A percentile compares a stretch with the other conserved stretches of the same genome.
Conservation (phyloP, 129 eudicot species). For the Ambrosia artemisiifolia region DNA sequence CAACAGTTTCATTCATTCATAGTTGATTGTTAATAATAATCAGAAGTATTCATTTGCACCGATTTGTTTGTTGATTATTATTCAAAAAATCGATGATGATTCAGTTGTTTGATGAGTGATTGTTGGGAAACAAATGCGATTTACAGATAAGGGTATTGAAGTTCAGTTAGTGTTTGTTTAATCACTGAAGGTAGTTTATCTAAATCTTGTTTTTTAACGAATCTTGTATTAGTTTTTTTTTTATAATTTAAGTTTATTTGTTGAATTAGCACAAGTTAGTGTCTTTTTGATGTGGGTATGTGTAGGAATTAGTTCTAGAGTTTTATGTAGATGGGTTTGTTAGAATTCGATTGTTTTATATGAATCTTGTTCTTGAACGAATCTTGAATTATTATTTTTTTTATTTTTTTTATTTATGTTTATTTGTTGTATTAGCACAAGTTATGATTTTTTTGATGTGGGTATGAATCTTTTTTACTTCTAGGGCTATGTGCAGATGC, state of each 20-base stretch:
- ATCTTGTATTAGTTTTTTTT: not conserved
- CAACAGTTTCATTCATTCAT: not conserved
- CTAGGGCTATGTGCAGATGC: slow-evolving; percentile 5
- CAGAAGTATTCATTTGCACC: not conserved
- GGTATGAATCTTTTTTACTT: not conserved
- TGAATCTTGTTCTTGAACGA: not conserved
- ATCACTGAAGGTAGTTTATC: slow-evolving; percentile 14
- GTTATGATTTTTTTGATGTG: not conserved
- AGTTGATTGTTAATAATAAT: too few species aligned
- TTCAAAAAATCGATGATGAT: not conserved
- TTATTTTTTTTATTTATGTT: too few species aligned
- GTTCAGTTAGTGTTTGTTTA: slow-evolving; percentile 4
- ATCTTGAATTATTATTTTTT: not conserved
- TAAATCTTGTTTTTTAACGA: not conserved
- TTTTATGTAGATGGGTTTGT: slow-evolving; percentile 8
- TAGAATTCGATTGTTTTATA: slow-evolving; percentile 1
- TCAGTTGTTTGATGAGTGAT: slow-evolving; percentile 4
- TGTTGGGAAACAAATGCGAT: slow-evolving; percentile 10
- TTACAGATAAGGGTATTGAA: not conserved
- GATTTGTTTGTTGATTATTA: not conserved
- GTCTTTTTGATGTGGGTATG: too few species aligned
- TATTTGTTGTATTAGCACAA: not conserved
- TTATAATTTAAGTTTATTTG: too few species aligned
- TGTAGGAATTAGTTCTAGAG: not conserved
- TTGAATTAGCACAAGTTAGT: too few species aligned